Percentiles rank a stretch among this genome's conserved stretches.
phyloP scores from a whole-genome alignment of 257 asterid species.

The Paraleonurus japonicus region DNA sequence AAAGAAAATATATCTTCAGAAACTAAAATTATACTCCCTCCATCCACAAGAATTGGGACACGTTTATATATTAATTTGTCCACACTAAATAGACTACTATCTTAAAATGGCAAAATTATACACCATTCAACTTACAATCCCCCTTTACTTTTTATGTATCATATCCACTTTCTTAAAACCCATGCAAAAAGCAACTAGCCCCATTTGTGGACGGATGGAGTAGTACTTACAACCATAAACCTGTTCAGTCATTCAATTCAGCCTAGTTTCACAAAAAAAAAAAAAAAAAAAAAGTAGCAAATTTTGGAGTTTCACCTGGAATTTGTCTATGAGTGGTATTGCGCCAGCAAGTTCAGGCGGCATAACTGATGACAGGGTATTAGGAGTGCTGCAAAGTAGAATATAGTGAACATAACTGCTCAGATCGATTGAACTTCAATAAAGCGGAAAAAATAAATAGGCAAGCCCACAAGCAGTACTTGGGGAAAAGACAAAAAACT shows the following conservation, averaged over 20 bases:
- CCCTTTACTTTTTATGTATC: too few relatives aligned
- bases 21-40: background rate
- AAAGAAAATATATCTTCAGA: slow-evolving; percentile 18
- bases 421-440: background rate
- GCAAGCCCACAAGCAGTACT: background rate
- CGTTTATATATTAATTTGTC: too few relatives aligned
- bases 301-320: slow-evolving; percentile 58
- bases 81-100: too few relatives aligned
- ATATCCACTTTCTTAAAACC: too few relatives aligned
- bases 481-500: slow-evolving; percentile 26
- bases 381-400: slow-evolving; percentile 71
- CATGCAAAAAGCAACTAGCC: too few relatives aligned
- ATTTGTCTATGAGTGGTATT: slow-evolving; percentile 83
- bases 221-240: too few relatives aligned
- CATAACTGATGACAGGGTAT: slow-evolving; percentile 69
- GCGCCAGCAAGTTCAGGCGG: slow-evolving; percentile 94
- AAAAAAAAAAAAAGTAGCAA: slow-evolving; percentile 15
- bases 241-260: too few relatives aligned
- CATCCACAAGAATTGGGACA: too few relatives aligned
- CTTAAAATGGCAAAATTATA: too few relatives aligned
- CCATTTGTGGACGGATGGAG: too few relatives aligned
- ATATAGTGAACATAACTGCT: background rate
- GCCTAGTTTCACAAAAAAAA: background rate
- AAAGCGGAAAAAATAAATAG: background rate
- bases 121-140: too few relatives aligned